Base-by-base conservation (phyloP, 345 rosid species). In the Citrus reticulata region DNA sequence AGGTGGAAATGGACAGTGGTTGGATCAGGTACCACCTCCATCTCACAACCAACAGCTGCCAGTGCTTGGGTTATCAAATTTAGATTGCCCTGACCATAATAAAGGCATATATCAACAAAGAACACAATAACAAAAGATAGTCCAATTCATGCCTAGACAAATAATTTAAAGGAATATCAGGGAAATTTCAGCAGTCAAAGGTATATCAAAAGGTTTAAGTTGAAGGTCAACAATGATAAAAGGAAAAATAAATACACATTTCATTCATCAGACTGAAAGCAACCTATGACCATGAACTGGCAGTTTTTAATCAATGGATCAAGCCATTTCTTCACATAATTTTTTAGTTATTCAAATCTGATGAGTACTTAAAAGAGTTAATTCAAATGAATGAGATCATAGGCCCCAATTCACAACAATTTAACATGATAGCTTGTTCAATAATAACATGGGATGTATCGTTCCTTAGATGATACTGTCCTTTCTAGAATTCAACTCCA, bases 1-100 rank as follows among this genome's bases (percentile, higher is more conserved):
- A 93, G 93, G 87, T 94, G 98, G 89, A 90, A 96, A 93, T 96
- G 97, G 77, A 96, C 97, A 37, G 98, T 94, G 9, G 92, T 93
- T 14, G 95, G 99, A 84, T 96, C 97, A 70, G 97, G 98, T 84
- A 96, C 89, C 78, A 93, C 97, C 83, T 92, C 91, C 97, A 96
- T 88, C 85, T 90, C 78, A 83, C 94, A 85, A 67, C 95, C 98
- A 81, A 96, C 97, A 51, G 99, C 95, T 35, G 91, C 91, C 85
- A 96, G 86, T 25, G 98, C 90, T 80, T 85, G 92, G 67, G 98
- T 96, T 77, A 94, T 93, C 92, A 96, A 85, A 85, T 96, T 96
- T 27, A 96, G 84, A 68, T 96, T 96, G 34, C 98, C 99, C 95
- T 94, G 92, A 78, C 70, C 82, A 89, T 74, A 85, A 74, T 78